Conservation (phyloP, 768 basidiomycete species). For the Cystofilobasidium macerans region DNA sequence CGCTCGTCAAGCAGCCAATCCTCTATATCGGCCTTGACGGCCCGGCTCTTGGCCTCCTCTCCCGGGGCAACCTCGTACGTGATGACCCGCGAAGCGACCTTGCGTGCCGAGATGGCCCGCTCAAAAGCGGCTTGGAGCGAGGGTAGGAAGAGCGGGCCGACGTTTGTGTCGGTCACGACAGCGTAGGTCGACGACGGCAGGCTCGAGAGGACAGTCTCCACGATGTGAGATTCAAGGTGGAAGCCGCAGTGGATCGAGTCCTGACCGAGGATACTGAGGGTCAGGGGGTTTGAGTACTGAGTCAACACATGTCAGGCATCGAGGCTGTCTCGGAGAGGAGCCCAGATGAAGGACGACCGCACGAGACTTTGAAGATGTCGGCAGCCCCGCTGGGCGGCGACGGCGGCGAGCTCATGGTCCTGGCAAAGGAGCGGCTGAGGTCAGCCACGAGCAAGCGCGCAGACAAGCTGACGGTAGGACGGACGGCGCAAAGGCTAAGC, state of each 20-base stretch:
- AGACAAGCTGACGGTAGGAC: background rate
- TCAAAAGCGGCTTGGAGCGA: constrained; percentile 59
- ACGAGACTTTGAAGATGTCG: constrained; percentile 25
- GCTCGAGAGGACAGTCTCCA: constrained; percentile 53
- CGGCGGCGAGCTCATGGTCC: constrained; percentile 9
- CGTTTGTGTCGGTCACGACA: constrained; percentile 81
- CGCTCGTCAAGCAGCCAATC: constrained; percentile 78
- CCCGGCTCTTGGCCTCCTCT: constrained; percentile 80
- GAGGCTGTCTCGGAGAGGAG: background rate
- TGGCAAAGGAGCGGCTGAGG: background rate
- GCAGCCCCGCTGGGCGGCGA: constrained; percentile 6
- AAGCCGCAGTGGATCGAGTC: constrained; percentile 90
- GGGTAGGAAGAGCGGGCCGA: constrained; percentile 66
- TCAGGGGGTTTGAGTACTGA: background rate
- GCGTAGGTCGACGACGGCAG: constrained; percentile 78
- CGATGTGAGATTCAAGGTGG: constrained; percentile 67
- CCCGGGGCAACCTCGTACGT: constrained; percentile 73
- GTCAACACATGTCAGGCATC: background rate
- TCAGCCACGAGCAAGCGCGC: background rate
- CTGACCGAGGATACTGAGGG: constrained; percentile 56
- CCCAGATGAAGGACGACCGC: background rate
- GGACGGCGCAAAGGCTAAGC: background rate
- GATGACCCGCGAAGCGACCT: constrained; percentile 53
- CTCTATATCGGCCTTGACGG: constrained; percentile 85
- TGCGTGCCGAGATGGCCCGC: constrained; percentile 29